These are phyloP conservation scores for Phyllachora maydis DNA, from an alignment of 2,329 filamentous ascomycete genomes.

Conservation along the genomic window DNA sequence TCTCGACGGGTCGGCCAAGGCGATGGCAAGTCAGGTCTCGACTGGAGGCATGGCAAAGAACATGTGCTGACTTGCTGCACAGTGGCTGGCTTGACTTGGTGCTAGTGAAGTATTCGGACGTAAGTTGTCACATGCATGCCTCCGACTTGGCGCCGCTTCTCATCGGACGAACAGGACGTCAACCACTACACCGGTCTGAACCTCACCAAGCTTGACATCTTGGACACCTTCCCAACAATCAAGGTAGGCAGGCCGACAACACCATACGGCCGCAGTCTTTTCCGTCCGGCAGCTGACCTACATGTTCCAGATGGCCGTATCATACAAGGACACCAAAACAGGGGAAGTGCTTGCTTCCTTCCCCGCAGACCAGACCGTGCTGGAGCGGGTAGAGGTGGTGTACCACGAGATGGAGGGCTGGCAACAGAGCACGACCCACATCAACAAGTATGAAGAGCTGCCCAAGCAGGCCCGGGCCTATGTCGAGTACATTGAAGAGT, in stretches of 20 bases:
- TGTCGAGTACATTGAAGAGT: conserved; percentile 43
- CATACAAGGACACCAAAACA: conserved; percentile 35
- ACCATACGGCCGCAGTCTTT: not conserved
- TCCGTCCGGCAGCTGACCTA: not conserved
- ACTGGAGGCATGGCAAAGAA: too few relatives aligned
- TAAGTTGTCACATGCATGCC: too few relatives aligned
- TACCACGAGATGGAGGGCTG: conserved; percentile 53
- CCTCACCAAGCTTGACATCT: conserved; percentile 43
- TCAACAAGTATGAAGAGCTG: conserved; percentile 38
- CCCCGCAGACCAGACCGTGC: conserved; percentile 37
- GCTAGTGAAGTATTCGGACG: too few relatives aligned
- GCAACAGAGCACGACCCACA: conserved; percentile 40
- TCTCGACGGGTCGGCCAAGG: too few relatives aligned
- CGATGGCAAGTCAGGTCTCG: too few relatives aligned
- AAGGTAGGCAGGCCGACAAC: too few relatives aligned
- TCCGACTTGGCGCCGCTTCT: too few relatives aligned
- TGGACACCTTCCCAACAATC: conserved; percentile 55
- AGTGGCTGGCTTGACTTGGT: too few relatives aligned
- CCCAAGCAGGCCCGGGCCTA: conserved; percentile 45
- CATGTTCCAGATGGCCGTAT: conserved; percentile 38
- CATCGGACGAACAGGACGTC: too few relatives aligned
- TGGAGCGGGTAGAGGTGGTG: conserved; percentile 39
- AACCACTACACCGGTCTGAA: conserved; percentile 47
- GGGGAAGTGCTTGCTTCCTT: conserved; percentile 34
- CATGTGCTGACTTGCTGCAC: too few relatives aligned